A percentile compares a stretch with the other conserved stretches of the same genome.
Evolutionary conservation across 495 filamentous ascomycete species (phyloP).

Genomic region (Niebla homalea): DNA sequence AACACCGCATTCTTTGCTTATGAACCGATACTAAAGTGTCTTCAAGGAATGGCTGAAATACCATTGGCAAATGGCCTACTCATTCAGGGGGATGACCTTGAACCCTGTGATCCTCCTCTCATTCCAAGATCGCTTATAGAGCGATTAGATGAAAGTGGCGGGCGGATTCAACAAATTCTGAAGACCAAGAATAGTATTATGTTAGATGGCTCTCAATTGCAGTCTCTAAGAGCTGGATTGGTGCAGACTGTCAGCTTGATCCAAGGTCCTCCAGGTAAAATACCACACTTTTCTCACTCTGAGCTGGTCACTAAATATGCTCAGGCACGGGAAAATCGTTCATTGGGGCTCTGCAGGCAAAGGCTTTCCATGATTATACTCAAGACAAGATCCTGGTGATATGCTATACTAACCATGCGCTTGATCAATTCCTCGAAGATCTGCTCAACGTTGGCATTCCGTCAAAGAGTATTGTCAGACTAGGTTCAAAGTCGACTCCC

Average conservation of each 20-base stretch:
- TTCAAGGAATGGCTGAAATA: constrained; percentile 43
- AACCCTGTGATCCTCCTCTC: constrained; percentile 13
- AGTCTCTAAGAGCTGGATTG: constrained; percentile 43
- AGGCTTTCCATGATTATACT: constrained; percentile 40
- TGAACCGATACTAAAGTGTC: constrained; percentile 49
- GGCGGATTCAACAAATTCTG: constrained; percentile 24
- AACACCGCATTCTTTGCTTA: constrained; percentile 59
- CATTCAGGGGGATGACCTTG: constrained; percentile 17
- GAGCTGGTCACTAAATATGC: constrained; percentile 9
- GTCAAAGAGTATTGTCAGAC: constrained; percentile 40
- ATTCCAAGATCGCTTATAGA: constrained; percentile 2
- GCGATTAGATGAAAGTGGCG: constrained; percentile 12
- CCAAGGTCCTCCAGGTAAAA: constrained; percentile 63
- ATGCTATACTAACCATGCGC: constrained; percentile 57
- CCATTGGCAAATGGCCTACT: constrained; percentile 41
- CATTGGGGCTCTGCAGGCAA: constrained; percentile 54
- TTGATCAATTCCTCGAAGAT: constrained; percentile 65
- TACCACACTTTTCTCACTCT: constrained; percentile 1
- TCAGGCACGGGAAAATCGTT: constrained; percentile 72
- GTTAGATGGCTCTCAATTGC: constrained; percentile 46
- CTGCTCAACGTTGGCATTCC: constrained; percentile 50
- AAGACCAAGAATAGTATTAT: constrained; percentile 20
- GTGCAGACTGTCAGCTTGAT: constrained; percentile 45
- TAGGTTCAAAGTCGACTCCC: constrained; percentile 49
- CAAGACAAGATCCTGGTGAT: constrained; percentile 46